Evolutionary conservation across 2,329 filamentous ascomycete species (phyloP), one percentile per base, ranked within the genome.

Genomic region (Xylariaceae sp.): DNA sequence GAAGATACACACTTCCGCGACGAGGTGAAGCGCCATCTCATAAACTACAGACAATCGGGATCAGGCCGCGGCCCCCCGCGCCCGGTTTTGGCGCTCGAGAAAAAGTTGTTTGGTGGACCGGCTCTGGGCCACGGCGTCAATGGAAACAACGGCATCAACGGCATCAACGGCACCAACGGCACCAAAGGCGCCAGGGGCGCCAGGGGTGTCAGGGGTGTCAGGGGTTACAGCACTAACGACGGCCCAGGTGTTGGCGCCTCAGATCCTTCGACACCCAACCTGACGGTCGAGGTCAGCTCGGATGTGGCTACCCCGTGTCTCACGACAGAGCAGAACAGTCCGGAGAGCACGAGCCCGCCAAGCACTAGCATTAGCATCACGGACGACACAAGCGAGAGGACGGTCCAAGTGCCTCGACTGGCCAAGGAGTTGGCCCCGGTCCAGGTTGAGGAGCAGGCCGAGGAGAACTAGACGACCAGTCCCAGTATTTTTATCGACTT

Each of bases 271-370:
- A 62, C 63, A 2, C 59, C 63, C 2, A 61, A 60, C 28, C 60
- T 70, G 31, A 61, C 69, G 44, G 62, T 69, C 40, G 64, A 74
- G 50, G 62, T 66, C 54, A 61, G 65, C 63, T 72, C 79, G 37
- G 67, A 70, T 8, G 72, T 74, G 1, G 76, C 80, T 7, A 83
- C 81, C 1, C 84, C 83, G 2, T 71, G 72, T 15, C 70, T 86
- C 38, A 84, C 81, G 2, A 81, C 74, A 50, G 81, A 82, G 51
- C 76, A 76, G 27, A 84, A 84, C 55, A 85, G 78, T 47, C 81
- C 81, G 2, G 77, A 80, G 51, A 85, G 76, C 57, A 80, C 69
- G 56, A 79, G 74, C 43, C 69, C 81, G 2, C 75, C 80, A 4
- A 85, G 80, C 59, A 76, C 78, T 2, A 77, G 71, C 47, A 69